phyloP scores from a whole-genome alignment of 2,329 filamentous ascomycete genomes.

The Didymella lethalis region DNA sequence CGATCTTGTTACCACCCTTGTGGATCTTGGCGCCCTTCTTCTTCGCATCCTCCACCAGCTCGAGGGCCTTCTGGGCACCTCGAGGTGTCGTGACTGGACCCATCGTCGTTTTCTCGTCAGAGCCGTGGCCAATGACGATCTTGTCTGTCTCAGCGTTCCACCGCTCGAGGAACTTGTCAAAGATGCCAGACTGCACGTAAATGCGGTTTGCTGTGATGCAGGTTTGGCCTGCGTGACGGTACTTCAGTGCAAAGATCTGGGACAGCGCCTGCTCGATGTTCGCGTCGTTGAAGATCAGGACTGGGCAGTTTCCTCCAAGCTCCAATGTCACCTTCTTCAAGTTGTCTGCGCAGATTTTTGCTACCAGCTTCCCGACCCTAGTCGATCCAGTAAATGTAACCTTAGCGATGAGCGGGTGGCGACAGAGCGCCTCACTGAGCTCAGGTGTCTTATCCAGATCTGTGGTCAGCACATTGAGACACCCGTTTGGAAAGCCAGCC shows the following conservation, averaged over 20 bases:
- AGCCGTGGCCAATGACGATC: slow-evolving; percentile 69
- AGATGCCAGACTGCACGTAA: slow-evolving; percentile 69
- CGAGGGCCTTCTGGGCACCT: slow-evolving; percentile 63
- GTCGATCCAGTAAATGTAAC: slow-evolving; percentile 67
- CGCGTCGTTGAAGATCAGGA: slow-evolving; percentile 70
- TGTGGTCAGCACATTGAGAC: slow-evolving; percentile 68
- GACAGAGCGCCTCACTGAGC: slow-evolving; percentile 63
- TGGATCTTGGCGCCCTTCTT: slow-evolving; percentile 69
- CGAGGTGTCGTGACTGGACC: slow-evolving; percentile 66
- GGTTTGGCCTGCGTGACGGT: slow-evolving; percentile 68
- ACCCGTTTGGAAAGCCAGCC: slow-evolving; percentile 63
- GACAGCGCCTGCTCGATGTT: slow-evolving; percentile 63
- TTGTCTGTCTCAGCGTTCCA: slow-evolving; percentile 62
- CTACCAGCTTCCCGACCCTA: slow-evolving; percentile 68
- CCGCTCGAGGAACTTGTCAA: slow-evolving; percentile 65
- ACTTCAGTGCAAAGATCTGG: slow-evolving; percentile 60
- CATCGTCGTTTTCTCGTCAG: slow-evolving; percentile 64
- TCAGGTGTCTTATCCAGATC: slow-evolving; percentile 63
- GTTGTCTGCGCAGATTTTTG: slow-evolving; percentile 65
- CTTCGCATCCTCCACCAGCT: slow-evolving; percentile 70
- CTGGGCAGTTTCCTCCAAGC: slow-evolving; percentile 70
- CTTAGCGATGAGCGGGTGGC: slow-evolving; percentile 67
- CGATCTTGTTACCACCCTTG: slow-evolving; percentile 64
- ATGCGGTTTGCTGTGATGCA: slow-evolving; percentile 72
- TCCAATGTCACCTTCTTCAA: slow-evolving; percentile 72